Conservation (phyloP, 1,284 basidiomycete species). For the Sphaerobolus stellatus region DNA sequence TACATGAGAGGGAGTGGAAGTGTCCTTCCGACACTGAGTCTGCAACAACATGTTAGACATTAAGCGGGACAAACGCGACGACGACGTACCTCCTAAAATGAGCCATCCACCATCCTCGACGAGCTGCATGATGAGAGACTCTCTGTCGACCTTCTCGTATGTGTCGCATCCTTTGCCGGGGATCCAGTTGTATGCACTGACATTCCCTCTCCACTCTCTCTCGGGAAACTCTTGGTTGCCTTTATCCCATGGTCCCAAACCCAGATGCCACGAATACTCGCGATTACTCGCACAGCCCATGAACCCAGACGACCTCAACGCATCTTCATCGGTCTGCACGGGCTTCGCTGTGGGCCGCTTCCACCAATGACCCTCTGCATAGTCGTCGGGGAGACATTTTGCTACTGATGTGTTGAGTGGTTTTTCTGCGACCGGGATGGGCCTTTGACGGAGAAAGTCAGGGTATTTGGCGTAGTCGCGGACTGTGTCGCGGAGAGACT, state of each 20-base stretch:
- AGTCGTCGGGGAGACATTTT: constrained; percentile 43
- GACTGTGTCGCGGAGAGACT: constrained; percentile 1
- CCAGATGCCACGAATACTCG: constrained; percentile 63
- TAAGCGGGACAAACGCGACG: background rate
- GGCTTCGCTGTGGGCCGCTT: constrained; percentile 35
- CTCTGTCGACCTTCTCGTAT: constrained; percentile 36
- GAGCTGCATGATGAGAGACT: constrained; percentile 49
- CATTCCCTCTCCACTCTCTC: constrained; percentile 23
- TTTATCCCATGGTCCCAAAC: constrained; percentile 43
- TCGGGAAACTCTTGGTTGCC: constrained; percentile 50
- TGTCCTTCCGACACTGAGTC: constrained; percentile 69
- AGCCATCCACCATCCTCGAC: constrained; percentile 73
- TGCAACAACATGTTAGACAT: constrained; percentile 21
- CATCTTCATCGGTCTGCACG: constrained; percentile 43
- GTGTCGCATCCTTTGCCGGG: constrained; percentile 45
- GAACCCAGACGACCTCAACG: constrained; percentile 51
- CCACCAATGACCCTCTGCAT: constrained; percentile 45
- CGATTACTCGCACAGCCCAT: constrained; percentile 59
- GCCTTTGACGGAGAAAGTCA: constrained; percentile 3
- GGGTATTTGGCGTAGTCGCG: background rate
- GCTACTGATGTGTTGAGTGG: no score
- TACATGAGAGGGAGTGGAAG: constrained; percentile 67
- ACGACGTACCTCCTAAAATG: constrained; percentile 53
- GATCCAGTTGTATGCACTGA: constrained; percentile 51
- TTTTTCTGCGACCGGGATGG: no score